Conservation (phyloP, 345 rosid genomes). For the Ceriops tagal region DNA sequence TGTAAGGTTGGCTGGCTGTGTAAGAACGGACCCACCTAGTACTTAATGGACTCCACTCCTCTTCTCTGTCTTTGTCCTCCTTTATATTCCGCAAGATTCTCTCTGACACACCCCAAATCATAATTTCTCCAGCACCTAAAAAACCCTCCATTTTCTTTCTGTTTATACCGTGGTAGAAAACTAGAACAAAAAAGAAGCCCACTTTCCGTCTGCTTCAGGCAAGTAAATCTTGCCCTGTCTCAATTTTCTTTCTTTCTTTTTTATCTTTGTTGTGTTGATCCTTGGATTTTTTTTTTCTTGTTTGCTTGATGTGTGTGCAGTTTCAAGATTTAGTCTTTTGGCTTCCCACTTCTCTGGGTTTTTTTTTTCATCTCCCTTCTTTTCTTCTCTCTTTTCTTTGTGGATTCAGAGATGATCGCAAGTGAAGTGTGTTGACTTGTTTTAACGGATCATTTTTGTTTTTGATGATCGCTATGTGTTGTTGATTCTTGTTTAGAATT, state of each 20-base stretch:
- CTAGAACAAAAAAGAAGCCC: neutral
- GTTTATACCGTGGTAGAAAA: neutral
- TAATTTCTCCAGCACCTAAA: constrained; percentile 9
- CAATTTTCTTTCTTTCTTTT: neutral
- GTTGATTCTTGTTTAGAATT: neutral
- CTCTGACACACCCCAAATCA: constrained; percentile 14
- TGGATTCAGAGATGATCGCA: constrained; percentile 2
- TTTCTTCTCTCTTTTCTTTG: neutral
- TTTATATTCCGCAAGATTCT: constrained; percentile 29
- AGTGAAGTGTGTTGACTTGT: neutral
- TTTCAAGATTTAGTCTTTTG: neutral
- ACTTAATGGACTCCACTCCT: constrained; percentile 5
- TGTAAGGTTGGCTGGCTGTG: constrained; percentile 14
- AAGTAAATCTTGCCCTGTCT: neutral
- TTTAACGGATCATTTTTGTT: neutral
- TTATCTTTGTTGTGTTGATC: too few relatives aligned
- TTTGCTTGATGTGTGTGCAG: neutral
- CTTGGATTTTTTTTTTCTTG: neutral
- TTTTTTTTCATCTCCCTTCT: neutral
- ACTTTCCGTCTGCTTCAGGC: neutral
- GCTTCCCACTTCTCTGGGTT: neutral
- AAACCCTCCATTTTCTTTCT: neutral
- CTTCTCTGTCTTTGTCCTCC: constrained; percentile 2
- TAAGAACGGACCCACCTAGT: constrained; percentile 12
- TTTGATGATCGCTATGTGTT: neutral